Conservation (phyloP, 306 rosid species). For the Boehmeria nivea region DNA sequence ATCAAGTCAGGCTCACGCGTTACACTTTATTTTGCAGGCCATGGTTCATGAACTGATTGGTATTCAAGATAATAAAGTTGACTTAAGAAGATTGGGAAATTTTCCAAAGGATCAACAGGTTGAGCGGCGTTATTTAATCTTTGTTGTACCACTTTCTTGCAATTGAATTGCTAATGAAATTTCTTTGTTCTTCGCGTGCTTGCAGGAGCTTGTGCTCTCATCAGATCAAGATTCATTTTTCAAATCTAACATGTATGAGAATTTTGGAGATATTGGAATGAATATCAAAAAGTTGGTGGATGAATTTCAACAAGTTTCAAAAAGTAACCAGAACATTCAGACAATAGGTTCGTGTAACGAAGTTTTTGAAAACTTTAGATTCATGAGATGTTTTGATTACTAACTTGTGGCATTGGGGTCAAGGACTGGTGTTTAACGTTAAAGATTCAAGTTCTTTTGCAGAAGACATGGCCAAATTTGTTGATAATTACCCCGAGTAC, state of each 20-base stretch:
- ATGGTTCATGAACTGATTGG: conserved; percentile 97
- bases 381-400: background rate
- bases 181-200: conserved; percentile 19
- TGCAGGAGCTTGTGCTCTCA: conserved; percentile 90
- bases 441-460: conserved; percentile 31
- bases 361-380: background rate
- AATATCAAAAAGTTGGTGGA: conserved; percentile 89
- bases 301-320: conserved; percentile 83
- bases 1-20: too few species aligned
- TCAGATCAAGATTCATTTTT: conserved; percentile 89
- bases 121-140: conserved; percentile 27
- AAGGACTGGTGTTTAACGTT: background rate
- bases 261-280: conserved; percentile 97
- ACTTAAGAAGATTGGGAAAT: conserved; percentile 66
- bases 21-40: conserved; percentile 58
- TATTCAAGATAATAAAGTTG: conserved; percentile 91
- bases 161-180: conserved; percentile 16
- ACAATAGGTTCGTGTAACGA: conserved; percentile 68
- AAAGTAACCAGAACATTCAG: conserved; percentile 89
- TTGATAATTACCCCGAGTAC: conserved; percentile 93
- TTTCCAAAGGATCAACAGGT: conserved; percentile 90
- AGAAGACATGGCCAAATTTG: conserved; percentile 98
- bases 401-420: background rate
- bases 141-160: background rate
- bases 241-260: conserved; percentile 86